phyloP scores from a whole-genome alignment of 2,329 filamentous ascomycete species.

The Biscogniauxia mediterranea region DNA sequence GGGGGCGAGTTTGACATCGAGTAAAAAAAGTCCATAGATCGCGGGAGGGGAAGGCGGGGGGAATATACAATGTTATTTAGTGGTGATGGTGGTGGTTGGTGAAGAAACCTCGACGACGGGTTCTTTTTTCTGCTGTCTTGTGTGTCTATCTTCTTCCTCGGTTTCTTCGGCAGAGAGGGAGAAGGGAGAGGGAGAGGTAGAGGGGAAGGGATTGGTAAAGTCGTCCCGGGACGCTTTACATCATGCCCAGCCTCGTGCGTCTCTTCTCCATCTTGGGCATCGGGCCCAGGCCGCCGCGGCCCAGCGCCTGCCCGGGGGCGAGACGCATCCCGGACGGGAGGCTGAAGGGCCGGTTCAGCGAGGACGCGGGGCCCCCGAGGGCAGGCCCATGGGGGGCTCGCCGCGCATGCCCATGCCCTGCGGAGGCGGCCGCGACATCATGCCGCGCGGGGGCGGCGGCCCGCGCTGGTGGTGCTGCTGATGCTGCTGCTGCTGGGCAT shows the following conservation, averaged over 20 bases:
- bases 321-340: constrained; percentile 33
- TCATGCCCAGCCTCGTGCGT: constrained; percentile 60
- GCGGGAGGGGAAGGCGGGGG: no score
- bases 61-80: not conserved
- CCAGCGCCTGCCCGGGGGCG: constrained; percentile 37
- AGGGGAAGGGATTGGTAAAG: no score
- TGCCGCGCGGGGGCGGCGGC: constrained; percentile 5
- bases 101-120: not conserved
- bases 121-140: not conserved
- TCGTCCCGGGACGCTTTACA: constrained; percentile 32
- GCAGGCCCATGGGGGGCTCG: constrained; percentile 26
- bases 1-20: not conserved
- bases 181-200: no score
- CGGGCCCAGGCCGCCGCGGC: constrained; percentile 30
- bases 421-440: constrained; percentile 14
- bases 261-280: constrained; percentile 59
- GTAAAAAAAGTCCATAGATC: not conserved
- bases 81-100: no score
- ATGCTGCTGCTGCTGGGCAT: constrained; percentile 27
- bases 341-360: constrained; percentile 34
- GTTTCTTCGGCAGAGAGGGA: not conserved
- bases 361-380: constrained; percentile 22
- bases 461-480: constrained; percentile 1
- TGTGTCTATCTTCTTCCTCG: not conserved
- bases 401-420: constrained; percentile 20